Percentiles rank a stretch among this genome's conserved stretches.
Evolutionary conservation across 805 yeast genomes (phyloP).

Genomic region (Jamesozyma lodderae): DNA sequence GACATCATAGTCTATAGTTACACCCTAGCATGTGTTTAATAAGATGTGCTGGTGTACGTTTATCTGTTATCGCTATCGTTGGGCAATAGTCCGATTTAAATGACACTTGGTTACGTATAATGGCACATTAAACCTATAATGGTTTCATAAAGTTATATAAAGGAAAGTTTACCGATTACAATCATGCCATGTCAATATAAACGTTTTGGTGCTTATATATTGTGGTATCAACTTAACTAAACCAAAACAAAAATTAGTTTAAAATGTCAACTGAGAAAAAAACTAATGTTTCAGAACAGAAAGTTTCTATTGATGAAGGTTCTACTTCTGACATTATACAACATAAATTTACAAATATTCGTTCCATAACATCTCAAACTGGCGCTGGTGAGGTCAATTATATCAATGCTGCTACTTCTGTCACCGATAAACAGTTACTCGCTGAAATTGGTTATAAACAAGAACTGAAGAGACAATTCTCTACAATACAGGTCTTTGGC

Average conservation of each 20-base stretch:
- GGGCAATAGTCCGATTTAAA: too few relatives aligned
- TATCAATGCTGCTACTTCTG: constrained; percentile 16
- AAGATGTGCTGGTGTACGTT: too few relatives aligned
- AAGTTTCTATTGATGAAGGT: not conserved
- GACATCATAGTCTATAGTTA: too few relatives aligned
- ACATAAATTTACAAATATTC: too few relatives aligned
- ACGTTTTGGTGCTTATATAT: too few relatives aligned
- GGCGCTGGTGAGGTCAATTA: constrained; percentile 23
- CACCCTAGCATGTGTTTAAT: too few relatives aligned
- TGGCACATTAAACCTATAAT: too few relatives aligned
- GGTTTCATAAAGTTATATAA: not conserved
- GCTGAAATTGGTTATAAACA: constrained; percentile 56
- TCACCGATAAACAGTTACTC: constrained; percentile 17
- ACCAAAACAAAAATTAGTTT: not conserved
- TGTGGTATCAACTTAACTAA: too few relatives aligned
- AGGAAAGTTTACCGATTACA: not conserved
- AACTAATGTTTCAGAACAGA: not conserved
- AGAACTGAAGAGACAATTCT: constrained; percentile 52
- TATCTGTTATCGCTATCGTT: too few relatives aligned
- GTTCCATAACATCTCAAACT: constrained; percentile 14
- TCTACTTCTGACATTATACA: not conserved
- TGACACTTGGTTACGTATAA: too few relatives aligned
- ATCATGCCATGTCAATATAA: not conserved
- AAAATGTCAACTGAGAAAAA: not conserved
- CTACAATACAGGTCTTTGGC: constrained; percentile 58